Evolutionary conservation across 768 basidiomycete genomes (phyloP).

Genomic region (Rhizopogon salebrosus): DNA sequence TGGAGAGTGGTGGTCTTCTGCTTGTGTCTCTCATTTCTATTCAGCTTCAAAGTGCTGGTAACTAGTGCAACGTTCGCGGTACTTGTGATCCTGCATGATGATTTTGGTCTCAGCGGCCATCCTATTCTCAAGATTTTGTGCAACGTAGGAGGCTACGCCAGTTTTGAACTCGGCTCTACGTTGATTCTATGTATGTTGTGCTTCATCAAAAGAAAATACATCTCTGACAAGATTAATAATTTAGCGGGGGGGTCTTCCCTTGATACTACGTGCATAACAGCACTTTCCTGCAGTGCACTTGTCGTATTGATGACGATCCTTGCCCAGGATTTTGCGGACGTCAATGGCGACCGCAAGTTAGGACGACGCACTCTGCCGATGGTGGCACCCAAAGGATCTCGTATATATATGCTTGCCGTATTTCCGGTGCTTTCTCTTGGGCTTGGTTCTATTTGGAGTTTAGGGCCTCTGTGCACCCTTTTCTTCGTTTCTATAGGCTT

Average conservation of each 20-base stretch:
- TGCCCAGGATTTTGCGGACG: constrained; percentile 30
- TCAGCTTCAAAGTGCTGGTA: constrained; percentile 10
- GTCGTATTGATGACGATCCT: constrained; percentile 34
- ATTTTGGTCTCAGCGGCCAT: constrained; percentile 20
- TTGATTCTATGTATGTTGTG: constrained; percentile 16
- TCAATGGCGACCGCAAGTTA: constrained; percentile 22
- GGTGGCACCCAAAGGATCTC: constrained; percentile 13
- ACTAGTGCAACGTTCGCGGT: constrained; percentile 20
- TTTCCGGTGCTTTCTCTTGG: constrained; percentile 10
- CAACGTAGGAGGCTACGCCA: constrained; percentile 28
- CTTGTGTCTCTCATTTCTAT: constrained; percentile 15
- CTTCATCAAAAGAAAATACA: background rate
- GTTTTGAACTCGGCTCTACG: constrained; percentile 33
- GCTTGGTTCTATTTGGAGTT: constrained; percentile 7
- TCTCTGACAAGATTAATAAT: background rate
- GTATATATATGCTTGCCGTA: constrained; percentile 7
- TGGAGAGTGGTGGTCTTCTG: constrained; percentile 28
- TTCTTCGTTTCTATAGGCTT: constrained; percentile 9
- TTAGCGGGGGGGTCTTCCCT: background rate
- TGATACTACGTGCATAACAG: constrained; percentile 10
- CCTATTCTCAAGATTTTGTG: constrained; percentile 26
- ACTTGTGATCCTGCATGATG: constrained; percentile 26
- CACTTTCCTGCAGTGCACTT: constrained; percentile 21
- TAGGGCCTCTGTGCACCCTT: constrained; percentile 7
- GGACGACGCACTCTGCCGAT: constrained; percentile 29